Conservation (phyloP, 2,329 filamentous ascomycete genomes). For the Trichoderma koningiopsis region DNA sequence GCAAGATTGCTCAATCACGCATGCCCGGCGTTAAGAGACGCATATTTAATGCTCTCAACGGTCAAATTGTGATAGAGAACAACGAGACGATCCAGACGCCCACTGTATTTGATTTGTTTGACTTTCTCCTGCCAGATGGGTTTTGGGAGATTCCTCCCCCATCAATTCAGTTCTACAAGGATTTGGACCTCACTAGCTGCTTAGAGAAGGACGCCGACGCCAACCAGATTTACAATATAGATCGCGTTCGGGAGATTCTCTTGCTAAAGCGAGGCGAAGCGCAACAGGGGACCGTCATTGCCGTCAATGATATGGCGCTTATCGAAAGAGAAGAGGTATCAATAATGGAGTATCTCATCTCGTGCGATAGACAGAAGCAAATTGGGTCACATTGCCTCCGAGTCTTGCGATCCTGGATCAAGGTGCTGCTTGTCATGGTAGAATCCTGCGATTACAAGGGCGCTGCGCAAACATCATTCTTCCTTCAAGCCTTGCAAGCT, state of each 20-base stretch:
- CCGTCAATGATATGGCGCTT: slow-evolving; percentile 50
- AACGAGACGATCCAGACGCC: slow-evolving; percentile 68
- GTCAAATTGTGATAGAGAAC: slow-evolving; percentile 67
- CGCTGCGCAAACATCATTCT: slow-evolving; percentile 71
- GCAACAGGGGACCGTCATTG: slow-evolving; percentile 50
- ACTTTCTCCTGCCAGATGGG: slow-evolving; percentile 68
- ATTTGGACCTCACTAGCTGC: slow-evolving; percentile 69
- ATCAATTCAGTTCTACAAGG: slow-evolving; percentile 60
- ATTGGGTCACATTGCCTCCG: slow-evolving; percentile 61
- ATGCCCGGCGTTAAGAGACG: slow-evolving; percentile 70
- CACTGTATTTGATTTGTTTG: slow-evolving; percentile 88
- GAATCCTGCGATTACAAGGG: slow-evolving; percentile 79
- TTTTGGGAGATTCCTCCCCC: slow-evolving; percentile 56
- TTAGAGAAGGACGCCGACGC: slow-evolving; percentile 60
- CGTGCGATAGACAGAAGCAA: slow-evolving; percentile 64
- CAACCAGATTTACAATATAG: slow-evolving; percentile 65
- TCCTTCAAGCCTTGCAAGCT: slow-evolving; percentile 83
- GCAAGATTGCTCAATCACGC: slow-evolving; percentile 70
- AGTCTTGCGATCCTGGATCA: slow-evolving; percentile 80
- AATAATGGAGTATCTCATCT: slow-evolving; percentile 63
- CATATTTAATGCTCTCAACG: slow-evolving; percentile 74
- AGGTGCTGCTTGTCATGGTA: slow-evolving; percentile 80
- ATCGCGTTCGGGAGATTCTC: slow-evolving; percentile 73
- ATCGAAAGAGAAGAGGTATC: slow-evolving; percentile 61
- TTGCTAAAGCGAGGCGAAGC: slow-evolving; percentile 67